phyloP scores from a whole-genome alignment of 2,329 filamentous ascomycete species.

The Penicillium sp. region DNA sequence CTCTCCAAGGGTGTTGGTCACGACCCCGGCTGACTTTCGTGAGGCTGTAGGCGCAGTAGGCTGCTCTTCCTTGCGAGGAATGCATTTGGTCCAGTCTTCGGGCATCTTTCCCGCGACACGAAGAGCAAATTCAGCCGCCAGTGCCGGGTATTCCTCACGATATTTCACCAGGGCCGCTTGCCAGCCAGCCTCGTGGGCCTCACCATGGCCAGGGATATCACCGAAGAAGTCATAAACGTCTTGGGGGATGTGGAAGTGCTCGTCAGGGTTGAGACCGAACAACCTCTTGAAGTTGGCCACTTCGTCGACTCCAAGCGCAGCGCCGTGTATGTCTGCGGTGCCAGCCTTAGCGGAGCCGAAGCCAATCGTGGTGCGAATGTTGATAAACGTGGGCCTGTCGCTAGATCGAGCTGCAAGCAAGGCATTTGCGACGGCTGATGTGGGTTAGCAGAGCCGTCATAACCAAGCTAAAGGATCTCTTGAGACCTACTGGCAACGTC shows the following conservation, averaged over 20 bases:
- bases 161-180: too few relatives aligned
- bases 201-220: slow-evolving; percentile 48
- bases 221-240: slow-evolving; percentile 54
- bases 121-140: too few relatives aligned
- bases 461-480: too few relatives aligned
- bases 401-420: too few relatives aligned
- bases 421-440: too few relatives aligned
- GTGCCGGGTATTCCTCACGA: too few relatives aligned
- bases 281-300: slow-evolving; percentile 56
- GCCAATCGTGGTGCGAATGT: slow-evolving; percentile 58
- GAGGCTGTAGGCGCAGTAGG: slow-evolving; percentile 55
- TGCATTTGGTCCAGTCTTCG: too few relatives aligned
- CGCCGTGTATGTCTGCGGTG: slow-evolving; percentile 56
- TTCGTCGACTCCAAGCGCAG: slow-evolving; percentile 55
- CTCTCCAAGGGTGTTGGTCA: slow-evolving; percentile 54
- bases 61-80: slow-evolving; percentile 54
- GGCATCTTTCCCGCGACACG: too few relatives aligned
- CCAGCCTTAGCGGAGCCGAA: slow-evolving; percentile 48
- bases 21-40: slow-evolving; percentile 48
- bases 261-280: slow-evolving; percentile 51
- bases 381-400: slow-evolving; percentile 59
- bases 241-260: slow-evolving; percentile 48
- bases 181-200: slow-evolving; percentile 50
- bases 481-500: slow-evolving; percentile 50
- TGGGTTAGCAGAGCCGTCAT: too few relatives aligned